Conservation (phyloP, 2,329 filamentous ascomycete species). For the Talaromyces sp. region DNA sequence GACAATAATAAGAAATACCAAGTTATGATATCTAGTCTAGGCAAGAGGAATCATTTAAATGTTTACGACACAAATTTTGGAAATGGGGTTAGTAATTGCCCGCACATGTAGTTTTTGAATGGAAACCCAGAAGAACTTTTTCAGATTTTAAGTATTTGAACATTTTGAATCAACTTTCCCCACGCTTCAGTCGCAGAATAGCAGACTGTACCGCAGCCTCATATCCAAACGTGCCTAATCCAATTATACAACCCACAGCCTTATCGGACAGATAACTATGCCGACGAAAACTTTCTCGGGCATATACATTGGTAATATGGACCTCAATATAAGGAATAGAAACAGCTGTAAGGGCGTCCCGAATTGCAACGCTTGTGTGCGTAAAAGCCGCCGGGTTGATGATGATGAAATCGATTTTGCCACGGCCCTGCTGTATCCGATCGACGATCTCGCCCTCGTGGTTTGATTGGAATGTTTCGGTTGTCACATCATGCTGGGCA, state of each 20-base stretch:
- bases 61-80: too few relatives aligned
- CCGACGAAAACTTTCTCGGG: slow-evolving; percentile 60
- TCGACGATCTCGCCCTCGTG: slow-evolving; percentile 70
- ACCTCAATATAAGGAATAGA: slow-evolving; percentile 65
- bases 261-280: slow-evolving; percentile 72
- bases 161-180: too few relatives aligned
- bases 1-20: too few relatives aligned
- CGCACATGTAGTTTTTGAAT: background rate
- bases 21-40: too few relatives aligned
- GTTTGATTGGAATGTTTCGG: slow-evolving; percentile 66
- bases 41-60: too few relatives aligned
- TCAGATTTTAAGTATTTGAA: too few relatives aligned
- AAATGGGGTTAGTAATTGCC: too few relatives aligned
- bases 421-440: slow-evolving; percentile 62
- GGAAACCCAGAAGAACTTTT: too few relatives aligned
- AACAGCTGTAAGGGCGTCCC: slow-evolving; percentile 62
- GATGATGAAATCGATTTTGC: slow-evolving; percentile 53
- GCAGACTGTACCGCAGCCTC: slow-evolving; percentile 50
- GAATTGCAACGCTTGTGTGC: slow-evolving; percentile 63
- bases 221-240: slow-evolving; percentile 59
- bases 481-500: slow-evolving; percentile 42
- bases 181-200: background rate
- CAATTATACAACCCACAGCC: slow-evolving; percentile 66
- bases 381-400: slow-evolving; percentile 72
- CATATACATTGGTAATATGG: slow-evolving; percentile 66